Percentiles rank a stretch among this genome's conserved stretches.
Evolutionary conservation across 257 asterid genomes (phyloP).

Genomic region (Solanum clarkiae): DNA sequence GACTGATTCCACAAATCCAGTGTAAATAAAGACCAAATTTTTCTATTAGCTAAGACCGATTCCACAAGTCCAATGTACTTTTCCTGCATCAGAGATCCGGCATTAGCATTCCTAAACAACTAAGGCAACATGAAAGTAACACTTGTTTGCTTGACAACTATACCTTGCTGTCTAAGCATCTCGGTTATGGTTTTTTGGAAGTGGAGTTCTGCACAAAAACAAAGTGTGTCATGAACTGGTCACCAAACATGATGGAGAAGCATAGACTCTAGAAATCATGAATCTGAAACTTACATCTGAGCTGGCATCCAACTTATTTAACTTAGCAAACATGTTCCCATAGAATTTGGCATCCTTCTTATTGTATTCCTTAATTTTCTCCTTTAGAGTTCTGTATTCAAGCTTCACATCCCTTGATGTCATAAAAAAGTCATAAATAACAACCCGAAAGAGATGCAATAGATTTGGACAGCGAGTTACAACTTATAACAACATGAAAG

Average conservation of each 20-base stretch:
- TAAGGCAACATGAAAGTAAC: not conserved
- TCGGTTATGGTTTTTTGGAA: slow-evolving; percentile 21
- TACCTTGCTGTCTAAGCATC: slow-evolving; percentile 41
- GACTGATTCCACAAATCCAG: not conserved
- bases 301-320: slow-evolving; percentile 9
- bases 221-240: not conserved
- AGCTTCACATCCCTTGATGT: slow-evolving; percentile 26
- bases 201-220: slow-evolving; percentile 20
- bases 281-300: slow-evolving; percentile 9
- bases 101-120: not conserved
- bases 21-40: not conserved
- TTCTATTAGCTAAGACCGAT: not conserved
- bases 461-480: not conserved
- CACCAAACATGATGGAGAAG: not conserved
- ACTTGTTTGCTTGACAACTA: slow-evolving; percentile 1
- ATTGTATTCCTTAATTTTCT: slow-evolving; percentile 29
- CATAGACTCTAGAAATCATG: not conserved
- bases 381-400: slow-evolving; percentile 26
- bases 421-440: not conserved
- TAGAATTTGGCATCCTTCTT: slow-evolving; percentile 35
- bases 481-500: not conserved
- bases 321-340: slow-evolving; percentile 36
- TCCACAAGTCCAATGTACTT: not conserved
- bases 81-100: not conserved
- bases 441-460: not conserved